Evolutionary conservation across 2,329 filamentous ascomycete genomes (phyloP), one percentile per base, ranked within the genome.

Genomic region (Ceratocystis papillata): DNA sequence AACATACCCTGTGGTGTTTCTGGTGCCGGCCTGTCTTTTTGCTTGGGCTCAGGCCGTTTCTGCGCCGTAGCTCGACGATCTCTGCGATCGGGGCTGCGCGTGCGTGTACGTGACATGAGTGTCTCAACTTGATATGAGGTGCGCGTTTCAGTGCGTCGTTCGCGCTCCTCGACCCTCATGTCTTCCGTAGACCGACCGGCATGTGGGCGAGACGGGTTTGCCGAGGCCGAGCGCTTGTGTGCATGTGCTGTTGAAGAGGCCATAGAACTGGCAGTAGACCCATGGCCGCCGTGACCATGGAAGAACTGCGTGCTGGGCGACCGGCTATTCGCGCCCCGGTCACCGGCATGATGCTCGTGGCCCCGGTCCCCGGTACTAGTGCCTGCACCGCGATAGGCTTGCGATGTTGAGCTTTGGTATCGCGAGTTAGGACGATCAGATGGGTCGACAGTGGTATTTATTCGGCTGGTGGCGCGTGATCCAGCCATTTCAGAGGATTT

Each of bases 121-220:
- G 83, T 84, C 72, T 90, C 87, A 67, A 83, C 78, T 25, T 83
- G 85, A 59, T 84, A 83, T 68, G 86, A 79, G 65, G 74, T 83
- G 72, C 71, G 79, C 72, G 72, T 77, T 74, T 87, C 84, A 6
- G 80, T 84, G 41, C 81, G 78, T 69, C 83, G 76, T 72, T 83
- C 80, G 69, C 67, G 76, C 74, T n/a, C 74, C 72, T 20, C 76
- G 70, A 67, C 77, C 76, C 20, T 75, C 78, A 41, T 77, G 73
- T 53, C 73, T 74, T 69, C 79, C 78, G 72, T 77, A 81, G 20
- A 75, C 73, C 2, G 46, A 60, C 48, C 62, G 15, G 37, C 37
- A 12, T 67, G 62, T 22, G 79, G 76, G 63, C 84, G 78, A 15
- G 53, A 57, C 1, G 81, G 79, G 67, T 83, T 82, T 10, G 80